Conservation (phyloP, 2,329 filamentous ascomycete genomes). For the Hypoxylon sp. region DNA sequence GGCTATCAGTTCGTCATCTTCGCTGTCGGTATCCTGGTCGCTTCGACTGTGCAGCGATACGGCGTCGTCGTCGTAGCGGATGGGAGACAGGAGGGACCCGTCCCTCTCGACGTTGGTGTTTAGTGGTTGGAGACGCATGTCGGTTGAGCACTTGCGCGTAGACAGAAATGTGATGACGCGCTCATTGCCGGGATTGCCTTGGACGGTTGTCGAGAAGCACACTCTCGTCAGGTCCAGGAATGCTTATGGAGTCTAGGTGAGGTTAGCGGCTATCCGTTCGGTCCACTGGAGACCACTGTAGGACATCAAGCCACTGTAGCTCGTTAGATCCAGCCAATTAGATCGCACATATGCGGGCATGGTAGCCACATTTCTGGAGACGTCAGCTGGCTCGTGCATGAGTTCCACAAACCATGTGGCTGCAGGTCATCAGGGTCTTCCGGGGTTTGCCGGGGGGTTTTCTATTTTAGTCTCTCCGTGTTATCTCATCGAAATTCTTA, state of each 20-base stretch:
- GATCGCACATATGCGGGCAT: not conserved
- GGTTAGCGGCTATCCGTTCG: constrained; percentile 7
- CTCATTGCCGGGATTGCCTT: constrained; percentile 28
- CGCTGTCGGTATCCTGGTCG: constrained; percentile 82
- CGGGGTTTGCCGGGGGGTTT: not conserved
- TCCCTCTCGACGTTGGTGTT: constrained; percentile 52
- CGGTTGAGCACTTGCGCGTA: constrained; percentile 20
- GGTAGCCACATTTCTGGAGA: constrained; percentile 15
- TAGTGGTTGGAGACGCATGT: constrained; percentile 53
- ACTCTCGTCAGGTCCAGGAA: constrained; percentile 1
- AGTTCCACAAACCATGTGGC: constrained; percentile 13
- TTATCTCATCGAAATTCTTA: not conserved
- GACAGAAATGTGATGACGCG: constrained; percentile 15
- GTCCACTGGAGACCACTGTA: not conserved
- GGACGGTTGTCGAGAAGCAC: constrained; percentile 12
- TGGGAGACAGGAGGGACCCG: constrained; percentile 72
- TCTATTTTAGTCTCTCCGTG: constrained; percentile 16
- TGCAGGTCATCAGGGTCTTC: constrained; percentile 15
- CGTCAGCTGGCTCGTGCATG: constrained; percentile 26
- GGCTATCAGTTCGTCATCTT: constrained; percentile 78
- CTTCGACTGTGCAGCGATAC: constrained; percentile 75
- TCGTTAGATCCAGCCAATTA: constrained; percentile 21
- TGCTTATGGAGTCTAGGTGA: constrained; percentile 8
- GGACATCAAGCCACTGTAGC: constrained; percentile 20
- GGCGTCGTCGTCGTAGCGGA: constrained; percentile 78